Base-by-base conservation (phyloP, 2,329 filamentous ascomycete species). In the Chaetoscypha palmicola region DNA sequence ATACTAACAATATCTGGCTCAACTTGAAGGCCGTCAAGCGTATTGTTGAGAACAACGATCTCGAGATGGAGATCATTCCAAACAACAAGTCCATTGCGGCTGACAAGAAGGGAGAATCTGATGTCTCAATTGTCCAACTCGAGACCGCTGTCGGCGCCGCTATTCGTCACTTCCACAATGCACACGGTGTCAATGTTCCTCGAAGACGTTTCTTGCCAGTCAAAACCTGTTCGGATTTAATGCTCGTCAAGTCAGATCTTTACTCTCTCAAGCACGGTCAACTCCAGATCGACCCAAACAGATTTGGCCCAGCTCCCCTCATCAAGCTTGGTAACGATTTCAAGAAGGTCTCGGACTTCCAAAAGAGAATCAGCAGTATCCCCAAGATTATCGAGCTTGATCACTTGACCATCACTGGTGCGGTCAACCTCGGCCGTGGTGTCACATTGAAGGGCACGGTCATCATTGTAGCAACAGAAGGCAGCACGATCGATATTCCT, bases 1-100 rank as follows among this genome's bases (percentile, higher is more conserved):
- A 98, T 81, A 98, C 92, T 70, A 98, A 98, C 86, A 98, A 98
- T 80, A 96, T 98, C 72, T 98, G 92, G 92, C 86, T 98, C 77
- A 95, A 95, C 74, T 78, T 96, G 60, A 83, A 87, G 66, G 92
- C 92, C 58, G 86, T 98, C 72, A 97, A 97, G 84, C 90, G 92
- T 49, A 89, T 98, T 43, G 92, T 98, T 5, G 92, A 97, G 79
- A 89, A 94, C 69, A 88, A 95, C 67, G 91, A 97, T 75, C 83
- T 98, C 43, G 86, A 90, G 71, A 94, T 98, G 86, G 92, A 98
- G 74, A 98, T 98, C 66, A 98, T 98, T 60, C 90, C 92, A 67
- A 98, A 98, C 73, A 89, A 86, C 73, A 98, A 98, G 79, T 91
- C 87, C 54, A 96, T 98, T 62, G 86, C 92, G 41, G 92, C 90